Evolutionary conservation across 208 protist species (phyloP).

Genomic region (Sergeia podlipaevii): DNA sequence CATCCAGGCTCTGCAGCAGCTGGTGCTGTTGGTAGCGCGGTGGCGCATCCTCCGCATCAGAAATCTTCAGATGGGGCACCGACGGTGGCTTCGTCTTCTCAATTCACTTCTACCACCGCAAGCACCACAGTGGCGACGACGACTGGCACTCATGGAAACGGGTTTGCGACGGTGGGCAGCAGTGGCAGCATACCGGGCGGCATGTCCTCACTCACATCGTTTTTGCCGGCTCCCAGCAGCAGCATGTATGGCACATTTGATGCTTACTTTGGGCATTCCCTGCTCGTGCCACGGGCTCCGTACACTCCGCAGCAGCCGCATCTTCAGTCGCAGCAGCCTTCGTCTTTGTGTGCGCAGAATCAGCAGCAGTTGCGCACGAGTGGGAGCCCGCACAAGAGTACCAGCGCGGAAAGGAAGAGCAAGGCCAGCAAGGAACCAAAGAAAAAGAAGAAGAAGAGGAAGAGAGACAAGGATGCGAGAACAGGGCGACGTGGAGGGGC

Average conservation of each 20-base stretch:
- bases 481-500: too few species aligned
- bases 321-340: too few species aligned
- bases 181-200: background rate
- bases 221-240: conserved; percentile 21
- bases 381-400: too few species aligned
- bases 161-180: too few species aligned
- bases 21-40: background rate
- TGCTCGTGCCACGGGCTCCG: conserved; percentile 26
- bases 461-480: too few species aligned
- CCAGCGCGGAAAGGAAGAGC: too few species aligned
- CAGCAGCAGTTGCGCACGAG: too few species aligned
- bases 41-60: background rate
- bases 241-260: conserved; percentile 55
- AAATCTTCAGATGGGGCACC: background rate
- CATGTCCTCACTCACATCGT: background rate
- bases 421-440: too few species aligned
- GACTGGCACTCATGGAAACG: too few species aligned
- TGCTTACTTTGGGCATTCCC: conserved; percentile 36
- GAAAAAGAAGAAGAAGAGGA: too few species aligned
- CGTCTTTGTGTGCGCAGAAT: too few species aligned
- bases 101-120: background rate
- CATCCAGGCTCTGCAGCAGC: too few species aligned
- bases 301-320: background rate
- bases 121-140: conserved; percentile 2
- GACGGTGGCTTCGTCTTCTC: background rate